Evolutionary conservation across 768 basidiomycete genomes (phyloP), one percentile per base, ranked within the genome.

Genomic region (Kwoniella dendrophila): DNA sequence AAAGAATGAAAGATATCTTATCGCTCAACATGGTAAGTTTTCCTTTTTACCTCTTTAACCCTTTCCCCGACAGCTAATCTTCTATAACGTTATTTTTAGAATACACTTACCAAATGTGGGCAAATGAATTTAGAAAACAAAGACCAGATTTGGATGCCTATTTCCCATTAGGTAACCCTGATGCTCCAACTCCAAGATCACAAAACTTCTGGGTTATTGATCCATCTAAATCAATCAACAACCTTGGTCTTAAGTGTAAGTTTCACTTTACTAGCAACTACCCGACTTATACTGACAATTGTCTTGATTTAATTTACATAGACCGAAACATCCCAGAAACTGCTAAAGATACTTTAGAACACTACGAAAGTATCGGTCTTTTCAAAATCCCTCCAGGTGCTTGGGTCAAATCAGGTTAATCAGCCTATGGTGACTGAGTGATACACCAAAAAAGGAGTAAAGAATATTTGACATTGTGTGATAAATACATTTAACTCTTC

Each of bases 1-100:
- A 22, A 48, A 56, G 27, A 24, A 49, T 26, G 69, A 62, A 4
- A 44, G 66, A 24, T 71, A 62, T 58, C 12, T 68, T 11, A 56
- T 68, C 52, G 62, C 49, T 48, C 56, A 51, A n/a, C 63, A 63
- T 27, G 22, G 55, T 60, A 20, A 30, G 59, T 45, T 11, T 41
- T 27, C 6, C 48, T n/a, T 34, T 20, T 16, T 12, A 29, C 27
- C 22, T 29, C 10, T 20, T 11, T 14, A 30, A 12, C 22, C 51
- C 16, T 48, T 29, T 12, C 12, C 45, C 27, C 45, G 12, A 20
- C 7, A 47, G n/a, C 20, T 14, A 14, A 43, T 44, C 14, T 44
- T 20, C 43, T 49, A 14, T 11, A 8, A 26, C 11, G 48, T 20
- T 22, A 14, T 11, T 41, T 5, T 14, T 44, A 66, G 64, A 24